Evolutionary conservation across 2,329 filamentous ascomycete genomes (phyloP), one percentile per base, ranked within the genome.

Genomic region (Ceratocystis colombiana): DNA sequence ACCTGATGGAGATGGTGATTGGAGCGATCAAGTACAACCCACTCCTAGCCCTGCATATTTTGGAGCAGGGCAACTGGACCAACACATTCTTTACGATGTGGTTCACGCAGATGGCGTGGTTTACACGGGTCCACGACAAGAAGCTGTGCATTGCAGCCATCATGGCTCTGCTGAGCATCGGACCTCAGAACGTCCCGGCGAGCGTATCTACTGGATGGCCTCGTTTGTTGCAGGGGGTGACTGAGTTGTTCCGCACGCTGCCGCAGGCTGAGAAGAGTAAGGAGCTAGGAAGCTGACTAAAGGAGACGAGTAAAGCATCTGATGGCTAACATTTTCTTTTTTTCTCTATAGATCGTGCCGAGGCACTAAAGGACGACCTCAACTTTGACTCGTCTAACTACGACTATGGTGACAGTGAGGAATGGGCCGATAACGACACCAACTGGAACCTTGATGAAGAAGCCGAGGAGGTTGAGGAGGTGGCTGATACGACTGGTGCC

Each of bases 11-110:
- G 78, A 95, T 99, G 86, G 86, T 99, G 67, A 96, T 99, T 80
- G 97, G 97, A 76, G 86, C 89, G 66, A 91, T 97, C 72, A 96
- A 97, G 81, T 99, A 99, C 81, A 96, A 96, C 78, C 92, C 94
- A 1, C 77, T 88, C 57, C 81, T 96, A 68, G 84, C 91, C 28
- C 82, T 99, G 25, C 87, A 91, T 69, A 85, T 96, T 46, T 82
- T 99, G n/a, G 94, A 99, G 78, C 78, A 82, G 64, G 93, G 95
- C 72, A 88, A 85, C 68, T 96, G 92, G 93, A 97, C 94, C 5
- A 97, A 97, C 78, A 95, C 95, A 74, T 99, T 99, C 79, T 99
- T 99, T 80, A 96, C 90, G 76, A 79, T 95, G 68, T 99, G 94
- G 94, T 99, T 99, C 76, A 90, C 90, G 53, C 95, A 87, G 77